phyloP scores from a whole-genome alignment of 345 rosid species.

The Hibiscus syriacus region DNA sequence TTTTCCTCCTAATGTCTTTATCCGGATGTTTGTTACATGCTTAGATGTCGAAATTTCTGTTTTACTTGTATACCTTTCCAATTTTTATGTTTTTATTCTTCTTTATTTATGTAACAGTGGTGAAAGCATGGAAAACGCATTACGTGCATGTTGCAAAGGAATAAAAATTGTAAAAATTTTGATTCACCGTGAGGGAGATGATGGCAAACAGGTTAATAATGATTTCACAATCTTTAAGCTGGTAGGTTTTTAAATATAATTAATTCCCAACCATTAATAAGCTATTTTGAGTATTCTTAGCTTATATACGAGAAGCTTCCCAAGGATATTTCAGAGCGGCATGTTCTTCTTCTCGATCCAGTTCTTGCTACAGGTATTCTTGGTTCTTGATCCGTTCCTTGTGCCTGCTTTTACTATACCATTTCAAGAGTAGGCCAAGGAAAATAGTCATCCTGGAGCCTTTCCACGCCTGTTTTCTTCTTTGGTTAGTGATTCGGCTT shows the following conservation, averaged over 20 bases:
- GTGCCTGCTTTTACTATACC: background rate
- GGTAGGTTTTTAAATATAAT: too few species aligned
- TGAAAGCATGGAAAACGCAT: too few species aligned
- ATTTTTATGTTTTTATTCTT: too few species aligned
- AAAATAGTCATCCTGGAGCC: background rate
- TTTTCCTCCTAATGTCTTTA: too few species aligned
- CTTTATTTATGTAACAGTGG: slow-evolving; percentile 45
- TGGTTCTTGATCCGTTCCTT: background rate
- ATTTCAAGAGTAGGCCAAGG: background rate
- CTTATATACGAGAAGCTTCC: too few species aligned
- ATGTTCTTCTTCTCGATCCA: too few species aligned
- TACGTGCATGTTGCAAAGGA: slow-evolving; percentile 97
- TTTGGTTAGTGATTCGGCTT: too few species aligned
- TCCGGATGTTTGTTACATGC: too few species aligned
- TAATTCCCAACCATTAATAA: slow-evolving; percentile 4
- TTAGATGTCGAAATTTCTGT: too few species aligned
- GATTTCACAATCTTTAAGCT: background rate
- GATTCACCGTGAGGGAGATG: too few species aligned
- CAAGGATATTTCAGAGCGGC: too few species aligned
- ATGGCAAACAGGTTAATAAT: slow-evolving; percentile 69
- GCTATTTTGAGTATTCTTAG: slow-evolving; percentile 3
- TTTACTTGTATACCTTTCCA: too few species aligned
- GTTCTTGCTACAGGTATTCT: slow-evolving; percentile 84
- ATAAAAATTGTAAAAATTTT: slow-evolving; percentile 97
- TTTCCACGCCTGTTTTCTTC: background rate